Evolutionary conservation across 345 rosid species (phyloP).

Genomic region (Citrus maxima): DNA sequence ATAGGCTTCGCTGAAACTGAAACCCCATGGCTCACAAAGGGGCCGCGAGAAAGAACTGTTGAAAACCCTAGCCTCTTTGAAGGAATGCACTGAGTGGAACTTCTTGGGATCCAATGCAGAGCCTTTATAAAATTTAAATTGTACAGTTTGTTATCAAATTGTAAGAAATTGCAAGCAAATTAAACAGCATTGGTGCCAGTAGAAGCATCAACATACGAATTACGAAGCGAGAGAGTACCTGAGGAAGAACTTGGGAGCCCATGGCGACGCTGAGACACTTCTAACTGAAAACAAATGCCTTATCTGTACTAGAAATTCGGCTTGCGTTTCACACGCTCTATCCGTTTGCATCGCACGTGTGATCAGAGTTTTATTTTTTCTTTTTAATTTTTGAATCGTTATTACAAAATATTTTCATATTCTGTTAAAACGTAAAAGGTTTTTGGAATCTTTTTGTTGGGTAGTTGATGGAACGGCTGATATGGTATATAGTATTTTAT

Average conservation of each 20-base stretch:
- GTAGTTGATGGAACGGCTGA: no score
- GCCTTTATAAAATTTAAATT: conserved; percentile 31
- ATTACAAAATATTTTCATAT: no score
- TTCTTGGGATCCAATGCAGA: conserved; percentile 46
- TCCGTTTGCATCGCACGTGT: background rate
- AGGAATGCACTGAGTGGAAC: conserved; percentile 22
- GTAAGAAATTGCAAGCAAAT: background rate
- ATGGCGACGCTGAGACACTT: conserved; percentile 17
- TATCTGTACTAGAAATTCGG: conserved; percentile 18
- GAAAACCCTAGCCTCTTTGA: conserved; percentile 45
- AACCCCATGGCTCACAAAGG: conserved; percentile 19
- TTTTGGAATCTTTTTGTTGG: no score
- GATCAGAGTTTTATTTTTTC: background rate
- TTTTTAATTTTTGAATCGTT: no score
- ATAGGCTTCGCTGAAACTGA: conserved; percentile 30
- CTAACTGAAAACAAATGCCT: conserved; percentile 21
- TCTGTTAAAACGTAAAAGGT: no score
- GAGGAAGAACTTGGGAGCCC: conserved; percentile 66
- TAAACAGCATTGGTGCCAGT: background rate
- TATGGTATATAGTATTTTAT: no score
- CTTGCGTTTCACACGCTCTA: conserved; percentile 5
- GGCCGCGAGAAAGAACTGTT: conserved; percentile 26
- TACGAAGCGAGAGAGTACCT: conserved; percentile 30
- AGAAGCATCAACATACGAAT: background rate
- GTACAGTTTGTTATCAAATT: background rate